Percentiles rank a stretch among this genome's conserved stretches.
Conservation (phyloP, 257 asterid genomes). For the Primulina tabacum region DNA sequence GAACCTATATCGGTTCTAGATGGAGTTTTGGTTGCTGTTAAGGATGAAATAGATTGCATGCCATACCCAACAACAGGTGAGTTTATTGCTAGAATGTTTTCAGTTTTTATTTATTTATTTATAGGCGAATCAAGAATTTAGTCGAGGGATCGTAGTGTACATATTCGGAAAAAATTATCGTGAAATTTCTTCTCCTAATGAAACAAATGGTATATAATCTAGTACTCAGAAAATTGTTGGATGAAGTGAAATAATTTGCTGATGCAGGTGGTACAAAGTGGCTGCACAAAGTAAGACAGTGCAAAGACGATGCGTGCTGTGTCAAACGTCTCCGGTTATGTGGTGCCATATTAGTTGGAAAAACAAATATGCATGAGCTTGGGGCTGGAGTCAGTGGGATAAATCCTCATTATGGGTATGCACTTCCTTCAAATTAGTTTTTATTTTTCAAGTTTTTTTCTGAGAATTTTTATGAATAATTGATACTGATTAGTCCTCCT, state of each 20-base stretch:
- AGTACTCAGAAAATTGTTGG: not conserved
- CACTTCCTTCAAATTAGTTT: not conserved
- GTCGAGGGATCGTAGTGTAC: no score
- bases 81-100: not conserved
- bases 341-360: slow-evolving; percentile 85
- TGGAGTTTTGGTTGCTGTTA: slow-evolving; percentile 79
- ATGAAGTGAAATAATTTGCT: not conserved
- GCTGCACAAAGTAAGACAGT: slow-evolving; percentile 67
- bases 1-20: slow-evolving; percentile 68
- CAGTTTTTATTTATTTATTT: not conserved
- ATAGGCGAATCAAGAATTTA: no score
- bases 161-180: not conserved
- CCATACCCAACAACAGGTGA: slow-evolving; percentile 94
- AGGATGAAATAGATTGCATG: slow-evolving; percentile 86
- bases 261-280: slow-evolving; percentile 83
- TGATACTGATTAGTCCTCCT: not conserved
- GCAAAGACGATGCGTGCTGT: slow-evolving; percentile 66
- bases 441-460: not conserved
- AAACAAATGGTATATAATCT: not conserved
- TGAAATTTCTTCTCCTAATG: not conserved
- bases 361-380: slow-evolving; percentile 94
- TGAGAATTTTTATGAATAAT: not conserved
- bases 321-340: slow-evolving; percentile 70
- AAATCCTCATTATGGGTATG: slow-evolving; percentile 93
- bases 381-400: slow-evolving; percentile 96